A percentile compares a stretch with the other conserved stretches of the same genome.
These are phyloP conservation scores for Allomyces arbusculus DNA, from an alignment of 192 early-diverging fungal genomes.

Conservation along the genomic window DNA sequence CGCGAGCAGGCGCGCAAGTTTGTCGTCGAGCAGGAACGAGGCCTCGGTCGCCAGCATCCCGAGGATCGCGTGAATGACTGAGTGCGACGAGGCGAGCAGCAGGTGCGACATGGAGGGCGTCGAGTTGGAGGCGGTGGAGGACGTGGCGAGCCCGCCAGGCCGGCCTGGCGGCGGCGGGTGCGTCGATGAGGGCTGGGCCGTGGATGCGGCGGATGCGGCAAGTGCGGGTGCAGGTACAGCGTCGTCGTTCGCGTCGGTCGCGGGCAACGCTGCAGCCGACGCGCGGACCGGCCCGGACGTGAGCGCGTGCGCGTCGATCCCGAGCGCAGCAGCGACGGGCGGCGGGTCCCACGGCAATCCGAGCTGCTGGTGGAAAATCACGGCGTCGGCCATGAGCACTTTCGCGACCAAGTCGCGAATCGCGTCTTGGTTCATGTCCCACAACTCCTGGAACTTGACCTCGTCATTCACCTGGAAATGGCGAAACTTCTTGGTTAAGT, in stretches of 20 bases:
- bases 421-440: conserved; percentile 33
- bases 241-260: background rate
- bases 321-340: background rate
- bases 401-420: conserved; percentile 27
- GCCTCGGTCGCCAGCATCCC: conserved; percentile 30
- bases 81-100: background rate
- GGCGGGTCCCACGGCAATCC: conserved; percentile 25
- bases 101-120: background rate
- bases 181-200: conserved; percentile 13
- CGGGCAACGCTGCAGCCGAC: background rate
- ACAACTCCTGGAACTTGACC: conserved; percentile 25
- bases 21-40: conserved; percentile 32
- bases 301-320: background rate
- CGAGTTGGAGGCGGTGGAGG: conserved; percentile 3
- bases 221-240: background rate
- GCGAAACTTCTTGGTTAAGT: conserved; percentile 37
- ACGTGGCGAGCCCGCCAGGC: too few relatives aligned
- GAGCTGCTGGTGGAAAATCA: conserved; percentile 36
- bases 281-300: too few relatives aligned
- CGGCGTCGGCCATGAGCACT: conserved; percentile 26
- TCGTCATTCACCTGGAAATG: conserved; percentile 28
- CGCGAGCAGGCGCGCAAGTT: conserved; percentile 29
- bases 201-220: conserved; percentile 4
- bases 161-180: background rate
- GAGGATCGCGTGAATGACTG: conserved; percentile 18